Evolutionary conservation across 306 rosid genomes (phyloP).

Genomic region (barrel medic (Medicago truncatula)): DNA sequence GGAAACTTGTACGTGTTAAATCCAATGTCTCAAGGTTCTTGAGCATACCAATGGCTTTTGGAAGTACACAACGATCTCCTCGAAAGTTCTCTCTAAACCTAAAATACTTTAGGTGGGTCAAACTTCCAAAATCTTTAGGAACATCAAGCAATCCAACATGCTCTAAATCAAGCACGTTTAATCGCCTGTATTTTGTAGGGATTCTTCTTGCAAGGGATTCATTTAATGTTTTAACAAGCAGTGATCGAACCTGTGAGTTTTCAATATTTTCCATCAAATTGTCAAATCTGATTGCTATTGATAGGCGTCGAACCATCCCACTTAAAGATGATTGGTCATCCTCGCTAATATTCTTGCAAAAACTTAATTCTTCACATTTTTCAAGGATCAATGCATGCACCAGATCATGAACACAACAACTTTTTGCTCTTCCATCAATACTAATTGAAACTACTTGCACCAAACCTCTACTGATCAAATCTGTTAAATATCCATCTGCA

Average conservation of each 20-base stretch:
- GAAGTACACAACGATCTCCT: not conserved
- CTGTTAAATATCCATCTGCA: not conserved
- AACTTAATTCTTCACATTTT: not conserved
- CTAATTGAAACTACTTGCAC: constrained; percentile 12
- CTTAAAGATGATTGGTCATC: not conserved
- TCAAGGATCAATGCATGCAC: not conserved
- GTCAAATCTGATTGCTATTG: not conserved
- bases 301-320: not conserved
- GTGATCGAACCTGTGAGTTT: not conserved
- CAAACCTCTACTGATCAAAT: constrained; percentile 33
- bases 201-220: not conserved
- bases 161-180: not conserved
- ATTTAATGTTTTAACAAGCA: not conserved
- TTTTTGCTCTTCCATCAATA: not conserved
- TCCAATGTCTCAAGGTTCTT: constrained; percentile 2
- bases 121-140: not conserved
- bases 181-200: not conserved
- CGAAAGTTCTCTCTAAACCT: not conserved
- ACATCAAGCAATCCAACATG: not conserved
- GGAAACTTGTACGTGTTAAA: not conserved
- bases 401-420: constrained; percentile 10
- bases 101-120: constrained; percentile 17
- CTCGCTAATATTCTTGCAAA: not conserved
- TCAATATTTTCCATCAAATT: not conserved
- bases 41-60: not conserved